Percentiles rank a stretch among this genome's conserved stretches.
These are phyloP conservation scores for Sporothrix schenckii DNA, from an alignment of 2,329 filamentous ascomycete genomes.

Conservation along the genomic window DNA sequence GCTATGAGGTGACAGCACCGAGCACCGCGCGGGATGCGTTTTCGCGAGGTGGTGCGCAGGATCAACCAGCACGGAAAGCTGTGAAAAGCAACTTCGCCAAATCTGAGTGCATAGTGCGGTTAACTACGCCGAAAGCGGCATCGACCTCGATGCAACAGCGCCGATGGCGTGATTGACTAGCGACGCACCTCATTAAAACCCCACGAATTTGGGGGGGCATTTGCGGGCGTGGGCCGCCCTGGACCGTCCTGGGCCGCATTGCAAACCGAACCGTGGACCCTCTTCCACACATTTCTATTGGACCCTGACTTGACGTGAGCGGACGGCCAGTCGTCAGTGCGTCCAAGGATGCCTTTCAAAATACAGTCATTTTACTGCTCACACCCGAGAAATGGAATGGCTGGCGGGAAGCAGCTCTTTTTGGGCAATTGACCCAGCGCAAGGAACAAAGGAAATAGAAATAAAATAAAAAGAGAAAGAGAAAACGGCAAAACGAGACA, in stretches of 20 bases:
- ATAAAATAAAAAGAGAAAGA: background rate
- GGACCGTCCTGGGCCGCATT: constrained; percentile 11
- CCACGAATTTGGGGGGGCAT: background rate
- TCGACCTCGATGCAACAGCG: constrained; percentile 5
- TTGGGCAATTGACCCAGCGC: background rate
- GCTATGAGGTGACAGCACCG: constrained; percentile 15
- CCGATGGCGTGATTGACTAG: constrained; percentile 31
- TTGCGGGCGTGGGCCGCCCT: background rate
- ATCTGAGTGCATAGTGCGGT: background rate
- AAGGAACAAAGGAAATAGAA: background rate
- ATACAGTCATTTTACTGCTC: constrained; percentile 5
- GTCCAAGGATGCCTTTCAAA: background rate
- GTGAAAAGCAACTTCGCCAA: background rate
- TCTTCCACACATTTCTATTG: background rate
- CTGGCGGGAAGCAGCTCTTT: background rate
- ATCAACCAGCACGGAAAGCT: too few species aligned
- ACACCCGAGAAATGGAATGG: constrained; percentile 18
- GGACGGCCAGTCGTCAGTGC: constrained; percentile 16
- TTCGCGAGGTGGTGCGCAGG: background rate
- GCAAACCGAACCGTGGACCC: background rate
- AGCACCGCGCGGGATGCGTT: background rate
- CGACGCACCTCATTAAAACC: constrained; percentile 30
- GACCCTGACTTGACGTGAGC: constrained; percentile 7
- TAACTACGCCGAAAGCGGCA: constrained; percentile 15
- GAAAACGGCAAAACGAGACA: background rate